Evolutionary conservation across 805 yeast genomes (phyloP).

Genomic region (Yarrowia deformans): DNA sequence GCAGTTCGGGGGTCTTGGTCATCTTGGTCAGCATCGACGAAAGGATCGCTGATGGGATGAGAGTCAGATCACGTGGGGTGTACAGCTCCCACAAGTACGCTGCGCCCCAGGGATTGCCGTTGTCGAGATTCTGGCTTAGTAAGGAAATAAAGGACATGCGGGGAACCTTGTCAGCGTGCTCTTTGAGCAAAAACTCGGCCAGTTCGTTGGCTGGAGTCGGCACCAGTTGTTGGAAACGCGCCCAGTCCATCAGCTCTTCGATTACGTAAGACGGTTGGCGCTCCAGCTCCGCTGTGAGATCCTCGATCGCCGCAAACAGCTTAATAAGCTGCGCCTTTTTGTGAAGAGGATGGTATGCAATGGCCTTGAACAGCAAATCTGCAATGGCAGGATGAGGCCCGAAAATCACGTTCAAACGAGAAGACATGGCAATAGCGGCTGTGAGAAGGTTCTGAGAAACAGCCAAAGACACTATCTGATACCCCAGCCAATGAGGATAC

Average conservation of each 20-base stretch:
- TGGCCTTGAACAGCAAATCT: slow-evolving; percentile 25
- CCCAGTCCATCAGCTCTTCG: slow-evolving; percentile 19
- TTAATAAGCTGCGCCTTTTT: not conserved
- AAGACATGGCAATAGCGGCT: not conserved
- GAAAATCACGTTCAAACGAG: not conserved
- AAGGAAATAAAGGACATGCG: not conserved
- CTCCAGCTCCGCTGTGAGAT: slow-evolving; percentile 4
- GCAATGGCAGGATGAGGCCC: not conserved
- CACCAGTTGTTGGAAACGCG: not conserved
- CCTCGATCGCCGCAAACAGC: not conserved
- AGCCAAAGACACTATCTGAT: slow-evolving; percentile 25
- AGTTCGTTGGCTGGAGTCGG: slow-evolving; percentile 16
- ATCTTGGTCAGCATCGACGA: not conserved
- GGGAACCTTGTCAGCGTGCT: not conserved
- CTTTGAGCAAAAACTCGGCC: not conserved
- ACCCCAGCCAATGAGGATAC: slow-evolving; percentile 3
- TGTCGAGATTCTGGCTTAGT: slow-evolving; percentile 15
- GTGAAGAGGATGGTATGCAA: slow-evolving; percentile 19
- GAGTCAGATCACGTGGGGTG: not conserved
- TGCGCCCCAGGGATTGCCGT: slow-evolving; percentile 30
- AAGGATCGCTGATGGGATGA: not conserved
- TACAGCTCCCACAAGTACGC: slow-evolving; percentile 10
- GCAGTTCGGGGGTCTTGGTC: slow-evolving; percentile 5
- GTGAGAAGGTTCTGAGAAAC: slow-evolving; percentile 16
- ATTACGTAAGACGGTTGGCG: not conserved